phyloP scores from a whole-genome alignment of 1,139 yeast genomes.

The Geotrichum carabidarum region DNA sequence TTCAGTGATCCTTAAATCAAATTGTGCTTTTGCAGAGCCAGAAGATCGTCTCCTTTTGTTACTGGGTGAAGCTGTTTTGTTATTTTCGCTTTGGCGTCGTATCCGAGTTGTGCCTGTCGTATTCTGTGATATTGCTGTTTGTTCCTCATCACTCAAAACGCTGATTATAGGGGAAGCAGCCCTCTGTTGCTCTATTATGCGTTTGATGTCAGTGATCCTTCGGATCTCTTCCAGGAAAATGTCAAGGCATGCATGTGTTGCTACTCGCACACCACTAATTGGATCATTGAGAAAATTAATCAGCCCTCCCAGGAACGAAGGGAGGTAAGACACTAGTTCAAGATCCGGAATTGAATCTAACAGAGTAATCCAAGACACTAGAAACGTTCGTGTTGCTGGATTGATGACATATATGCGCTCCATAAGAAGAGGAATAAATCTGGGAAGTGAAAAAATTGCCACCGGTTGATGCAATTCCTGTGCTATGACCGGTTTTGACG shows the following conservation, averaged over 20 bases:
- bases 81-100: neutral
- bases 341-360: constrained; percentile 89
- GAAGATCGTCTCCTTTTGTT: constrained; percentile 4
- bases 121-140: constrained; percentile 9
- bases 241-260: constrained; percentile 73
- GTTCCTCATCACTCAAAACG: constrained; percentile 5
- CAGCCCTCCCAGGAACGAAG: constrained; percentile 84
- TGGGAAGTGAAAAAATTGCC: constrained; percentile 77
- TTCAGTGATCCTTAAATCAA: neutral
- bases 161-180: constrained; percentile 5
- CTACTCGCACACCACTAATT: constrained; percentile 81
- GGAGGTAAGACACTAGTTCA: constrained; percentile 79
- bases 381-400: constrained; percentile 85
- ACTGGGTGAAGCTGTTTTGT: neutral
- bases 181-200: constrained; percentile 27
- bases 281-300: constrained; percentile 76
- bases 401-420: constrained; percentile 90
- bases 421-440: constrained; percentile 81
- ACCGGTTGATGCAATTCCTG: constrained; percentile 31
- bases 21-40: neutral
- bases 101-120: constrained; percentile 11
- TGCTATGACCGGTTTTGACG: constrained; percentile 25
- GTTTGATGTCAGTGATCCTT: constrained; percentile 64
- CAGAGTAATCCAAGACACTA: constrained; percentile 88
- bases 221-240: constrained; percentile 75